phyloP scores from a whole-genome alignment of 148 eudicot genomes.

The Fagopyrum esculentum region DNA sequence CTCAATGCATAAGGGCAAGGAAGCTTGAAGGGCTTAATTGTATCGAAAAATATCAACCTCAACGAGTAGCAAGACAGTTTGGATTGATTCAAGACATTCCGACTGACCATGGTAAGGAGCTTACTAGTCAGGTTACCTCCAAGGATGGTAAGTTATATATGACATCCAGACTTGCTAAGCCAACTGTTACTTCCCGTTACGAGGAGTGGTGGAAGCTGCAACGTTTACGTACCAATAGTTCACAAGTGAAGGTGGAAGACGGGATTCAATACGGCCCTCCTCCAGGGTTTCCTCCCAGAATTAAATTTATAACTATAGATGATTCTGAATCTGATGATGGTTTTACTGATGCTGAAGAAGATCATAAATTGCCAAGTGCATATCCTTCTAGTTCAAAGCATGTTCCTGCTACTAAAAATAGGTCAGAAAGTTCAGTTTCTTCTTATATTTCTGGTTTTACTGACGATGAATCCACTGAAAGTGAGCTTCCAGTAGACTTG shows the following conservation, averaged over 20 bases:
- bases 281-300: conserved; percentile 4
- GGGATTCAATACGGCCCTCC: neutral
- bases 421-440: neutral
- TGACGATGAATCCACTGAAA: conserved; percentile 4
- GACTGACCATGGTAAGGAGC: conserved; percentile 5
- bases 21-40: conserved; percentile 37
- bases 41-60: conserved; percentile 41
- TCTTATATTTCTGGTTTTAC: neutral
- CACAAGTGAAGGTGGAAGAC: neutral
- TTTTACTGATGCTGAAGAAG: neutral
- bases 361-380: neutral
- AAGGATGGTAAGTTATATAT: conserved; percentile 21
- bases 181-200: conserved; percentile 30
- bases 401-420: neutral
- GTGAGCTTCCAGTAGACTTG: neutral
- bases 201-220: conserved; percentile 32
- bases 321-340: neutral
- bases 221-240: neutral
- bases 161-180: conserved; percentile 20
- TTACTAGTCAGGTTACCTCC: conserved; percentile 13
- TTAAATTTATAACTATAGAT: neutral
- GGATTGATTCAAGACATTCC: conserved; percentile 57
- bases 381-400: neutral
- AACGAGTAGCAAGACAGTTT: conserved; percentile 58
- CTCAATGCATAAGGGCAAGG: conserved; percentile 28